Base-by-base conservation (phyloP, 176 grass and related monocot species). In the Alopecurus myosuroides region DNA sequence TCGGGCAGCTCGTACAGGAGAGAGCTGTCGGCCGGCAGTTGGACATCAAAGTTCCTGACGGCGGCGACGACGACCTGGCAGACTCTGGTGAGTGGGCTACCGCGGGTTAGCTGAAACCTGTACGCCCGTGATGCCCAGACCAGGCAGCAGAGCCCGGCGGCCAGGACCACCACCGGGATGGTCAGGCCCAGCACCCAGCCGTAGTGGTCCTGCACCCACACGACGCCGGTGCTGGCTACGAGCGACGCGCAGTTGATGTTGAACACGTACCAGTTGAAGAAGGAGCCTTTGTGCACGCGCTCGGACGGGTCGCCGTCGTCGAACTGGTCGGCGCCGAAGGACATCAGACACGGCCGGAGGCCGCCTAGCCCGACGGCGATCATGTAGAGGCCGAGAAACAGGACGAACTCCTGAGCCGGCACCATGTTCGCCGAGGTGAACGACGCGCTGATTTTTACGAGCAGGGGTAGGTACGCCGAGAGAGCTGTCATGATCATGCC, bases 321-420 rank as follows among this genome's bases (percentile, higher is more conserved):
- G 82, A n/a, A 90, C 77, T 87, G 89, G 81, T 87, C 89, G 57
- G 89, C 89, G 17, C 89, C 80, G 39, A 90, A 84, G 30, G 89
- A 81, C 37, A 85, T 75, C 15, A 87, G 56, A 34, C 85, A 90
- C 1, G 89, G 89, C 82, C 86, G 86, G 74, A 70, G 77, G 8
- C 84, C 84, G 13, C 89, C 85, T 0, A 73, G 1, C 5, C 80
- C 89, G 48, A 80, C 44, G 3, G 88, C 84, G 10, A 84, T 66
- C 50, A 90, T 55, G 82, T 87, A 90, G 5, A 90, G 65, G 53
- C 85, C 72, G 39, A 87, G 31, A 69, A 80, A 90, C 4, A 75
- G 35, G 33, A 65, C 0, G 56, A 4, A 3, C 33, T 80, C 58
- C 49, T 66, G 48, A 63, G 15, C 20, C 28, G 58, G 46, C 14